A percentile compares a stretch with the other conserved stretches of the same genome.
Evolutionary conservation across 2,329 filamentous ascomycete species (phyloP).

Genomic region (Cryphonectria radicalis): DNA sequence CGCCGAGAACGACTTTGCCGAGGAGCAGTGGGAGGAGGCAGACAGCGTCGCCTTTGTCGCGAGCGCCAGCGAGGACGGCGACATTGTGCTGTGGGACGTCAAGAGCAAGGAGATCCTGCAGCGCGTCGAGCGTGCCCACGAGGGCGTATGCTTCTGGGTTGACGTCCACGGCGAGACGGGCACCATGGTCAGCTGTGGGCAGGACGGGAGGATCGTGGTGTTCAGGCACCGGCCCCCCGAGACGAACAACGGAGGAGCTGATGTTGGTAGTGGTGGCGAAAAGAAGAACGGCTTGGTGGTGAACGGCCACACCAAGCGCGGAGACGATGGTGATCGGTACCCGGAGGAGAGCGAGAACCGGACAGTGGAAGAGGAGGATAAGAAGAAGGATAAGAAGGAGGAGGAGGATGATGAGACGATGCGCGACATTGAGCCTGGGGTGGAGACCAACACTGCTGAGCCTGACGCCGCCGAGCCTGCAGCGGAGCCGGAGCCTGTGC

Average conservation of each 20-base stretch:
- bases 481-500: background rate
- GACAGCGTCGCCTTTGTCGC: conserved; percentile 64
- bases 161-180: conserved; percentile 57
- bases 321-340: background rate
- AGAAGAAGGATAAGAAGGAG: background rate
- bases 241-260: background rate
- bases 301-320: conserved; percentile 10
- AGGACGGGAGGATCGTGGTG: conserved; percentile 58
- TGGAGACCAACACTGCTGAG: background rate
- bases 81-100: conserved; percentile 88
- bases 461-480: background rate
- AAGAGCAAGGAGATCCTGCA: conserved; percentile 83
- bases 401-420: background rate
- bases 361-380: background rate
- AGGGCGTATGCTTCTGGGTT: conserved; percentile 68
- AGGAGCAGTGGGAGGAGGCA: conserved; percentile 33
- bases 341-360: conserved; percentile 2
- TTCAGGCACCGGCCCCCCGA: conserved; percentile 41
- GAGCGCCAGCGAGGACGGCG: conserved; percentile 86
- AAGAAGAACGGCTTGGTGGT: background rate
- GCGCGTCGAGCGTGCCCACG: conserved; percentile 55
- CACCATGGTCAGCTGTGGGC: conserved; percentile 59
- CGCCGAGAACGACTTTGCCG: conserved; percentile 22
- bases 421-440: background rate
- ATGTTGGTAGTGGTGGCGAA: background rate